Evolutionary conservation across 257 asterid species (phyloP).

Genomic region (Schizonepeta tenuifolia): DNA sequence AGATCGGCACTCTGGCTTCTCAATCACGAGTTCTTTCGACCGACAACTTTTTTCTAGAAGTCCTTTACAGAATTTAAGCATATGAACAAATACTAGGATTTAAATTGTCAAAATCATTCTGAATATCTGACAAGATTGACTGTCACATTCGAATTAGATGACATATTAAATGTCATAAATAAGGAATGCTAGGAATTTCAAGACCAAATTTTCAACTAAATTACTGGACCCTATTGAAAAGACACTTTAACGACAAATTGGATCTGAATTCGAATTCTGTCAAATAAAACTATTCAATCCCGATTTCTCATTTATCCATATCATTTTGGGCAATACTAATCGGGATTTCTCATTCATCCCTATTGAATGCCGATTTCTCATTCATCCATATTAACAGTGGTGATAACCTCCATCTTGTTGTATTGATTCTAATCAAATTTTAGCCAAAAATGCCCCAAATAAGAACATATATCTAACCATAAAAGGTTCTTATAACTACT

Average conservation of each 20-base stretch:
- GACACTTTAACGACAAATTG: slow-evolving; percentile 7
- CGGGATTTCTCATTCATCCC: no score
- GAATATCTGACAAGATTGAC: background rate
- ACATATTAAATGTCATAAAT: background rate
- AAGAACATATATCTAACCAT: background rate
- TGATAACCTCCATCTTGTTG: background rate
- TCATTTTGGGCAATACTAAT: background rate
- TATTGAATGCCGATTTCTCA: no score
- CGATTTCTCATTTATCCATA: background rate
- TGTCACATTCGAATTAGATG: slow-evolving; percentile 1
- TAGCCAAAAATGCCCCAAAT: background rate
- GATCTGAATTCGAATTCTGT: background rate
- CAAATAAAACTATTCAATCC: background rate
- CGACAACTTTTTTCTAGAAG: background rate
- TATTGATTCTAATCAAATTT: background rate
- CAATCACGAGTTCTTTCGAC: background rate
- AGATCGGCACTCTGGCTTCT: background rate
- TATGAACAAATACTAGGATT: background rate
- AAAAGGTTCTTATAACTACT: background rate
- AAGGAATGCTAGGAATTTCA: background rate
- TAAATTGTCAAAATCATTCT: background rate
- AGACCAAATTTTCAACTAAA: background rate
- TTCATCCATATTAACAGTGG: no score
- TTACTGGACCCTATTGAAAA: background rate
- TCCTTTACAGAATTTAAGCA: background rate